Evolutionary conservation across 2,329 filamentous ascomycete genomes (phyloP).

Genomic region (Sclerotinia sclerotiorum): DNA sequence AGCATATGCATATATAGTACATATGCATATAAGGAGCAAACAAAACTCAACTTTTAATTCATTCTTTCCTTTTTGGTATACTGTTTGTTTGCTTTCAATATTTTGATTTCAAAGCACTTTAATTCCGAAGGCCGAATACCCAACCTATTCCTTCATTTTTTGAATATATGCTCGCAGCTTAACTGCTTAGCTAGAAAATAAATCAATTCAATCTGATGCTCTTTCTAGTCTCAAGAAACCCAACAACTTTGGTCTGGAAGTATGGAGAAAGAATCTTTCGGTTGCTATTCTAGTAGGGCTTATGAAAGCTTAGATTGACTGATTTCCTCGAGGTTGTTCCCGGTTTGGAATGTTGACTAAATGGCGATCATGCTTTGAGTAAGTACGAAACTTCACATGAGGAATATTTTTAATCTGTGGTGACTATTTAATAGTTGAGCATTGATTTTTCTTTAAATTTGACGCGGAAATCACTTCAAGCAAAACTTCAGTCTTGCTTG

Average conservation of each 20-base stretch:
- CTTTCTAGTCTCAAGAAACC: no score
- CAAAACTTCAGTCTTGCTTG: background rate
- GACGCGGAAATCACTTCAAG: background rate
- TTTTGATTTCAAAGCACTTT: no score
- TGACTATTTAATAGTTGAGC: background rate
- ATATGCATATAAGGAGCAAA: no score
- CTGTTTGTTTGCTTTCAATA: no score
- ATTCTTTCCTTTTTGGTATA: no score
- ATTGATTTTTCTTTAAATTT: background rate
- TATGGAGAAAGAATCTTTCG: background rate
- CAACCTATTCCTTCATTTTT: no score
- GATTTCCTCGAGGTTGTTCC: background rate
- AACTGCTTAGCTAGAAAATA: no score
- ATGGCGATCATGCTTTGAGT: background rate
- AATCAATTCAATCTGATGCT: no score
- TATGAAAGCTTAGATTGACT: background rate
- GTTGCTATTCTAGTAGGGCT: background rate
- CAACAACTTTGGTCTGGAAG: background rate
- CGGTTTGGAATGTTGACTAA: background rate
- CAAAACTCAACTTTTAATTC: no score
- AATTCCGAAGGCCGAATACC: no score
- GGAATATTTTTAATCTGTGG: background rate
- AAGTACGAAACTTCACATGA: background rate
- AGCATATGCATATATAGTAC: no score
- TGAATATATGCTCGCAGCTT: no score